Evolutionary conservation across 2,329 filamentous ascomycete genomes (phyloP).

Genomic region (Berkeleyomyces basicola): DNA sequence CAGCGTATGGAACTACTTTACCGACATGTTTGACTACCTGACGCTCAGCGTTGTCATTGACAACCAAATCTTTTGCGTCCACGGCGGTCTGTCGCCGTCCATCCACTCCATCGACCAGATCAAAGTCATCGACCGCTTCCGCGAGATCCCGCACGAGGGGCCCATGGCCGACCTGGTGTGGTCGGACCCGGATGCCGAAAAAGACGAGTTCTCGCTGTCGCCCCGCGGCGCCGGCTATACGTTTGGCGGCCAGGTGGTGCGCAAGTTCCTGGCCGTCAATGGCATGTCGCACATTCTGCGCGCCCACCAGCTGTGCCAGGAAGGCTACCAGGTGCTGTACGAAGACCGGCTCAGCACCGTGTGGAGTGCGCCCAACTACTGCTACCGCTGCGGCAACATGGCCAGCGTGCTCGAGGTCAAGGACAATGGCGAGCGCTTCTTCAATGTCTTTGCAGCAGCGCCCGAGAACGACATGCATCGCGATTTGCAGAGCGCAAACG

Average conservation of each 20-base stretch:
- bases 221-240: conserved; percentile 92
- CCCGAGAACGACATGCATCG: conserved; percentile 89
- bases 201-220: conserved; percentile 90
- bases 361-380: conserved; percentile 95
- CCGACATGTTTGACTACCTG: conserved; percentile 98
- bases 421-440: conserved; percentile 80
- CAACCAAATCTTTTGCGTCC: conserved; percentile 97
- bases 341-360: conserved; percentile 90
- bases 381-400: conserved; percentile 91
- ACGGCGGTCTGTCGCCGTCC: conserved; percentile 74
- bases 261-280: conserved; percentile 95
- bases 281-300: conserved; percentile 94
- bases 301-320: conserved; percentile 96
- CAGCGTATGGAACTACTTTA: conserved; percentile 99
- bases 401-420: conserved; percentile 93
- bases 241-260: conserved; percentile 92
- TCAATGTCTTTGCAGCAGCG: conserved; percentile 94
- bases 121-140: conserved; percentile 97
- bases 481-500: conserved; percentile 60
- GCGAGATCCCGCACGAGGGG: conserved; percentile 95
- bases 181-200: conserved; percentile 94
- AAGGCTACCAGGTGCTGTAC: conserved; percentile 93
- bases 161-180: conserved; percentile 99
- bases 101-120: conserved; percentile 99
- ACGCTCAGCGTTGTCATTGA: conserved; percentile 96